A percentile compares a stretch with the other conserved stretches of the same genome.
Evolutionary conservation across 306 rosid genomes (phyloP).

Genomic region (Spatholobus suberectus): DNA sequence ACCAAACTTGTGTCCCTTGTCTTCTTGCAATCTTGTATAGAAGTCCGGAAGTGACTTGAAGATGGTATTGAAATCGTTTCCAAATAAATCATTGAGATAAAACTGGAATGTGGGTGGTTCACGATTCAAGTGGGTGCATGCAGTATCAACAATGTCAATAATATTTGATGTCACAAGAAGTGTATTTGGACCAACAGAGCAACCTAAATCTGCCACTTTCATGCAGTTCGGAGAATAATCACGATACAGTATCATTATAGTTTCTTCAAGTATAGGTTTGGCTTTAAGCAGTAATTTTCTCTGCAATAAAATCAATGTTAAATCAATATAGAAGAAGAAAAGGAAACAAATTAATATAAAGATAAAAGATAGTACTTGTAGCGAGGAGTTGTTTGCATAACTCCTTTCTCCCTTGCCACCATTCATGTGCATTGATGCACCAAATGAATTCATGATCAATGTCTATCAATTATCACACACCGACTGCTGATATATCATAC

Average conservation of each 20-base stretch:
- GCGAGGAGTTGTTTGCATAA: neutral
- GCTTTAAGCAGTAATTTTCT: neutral
- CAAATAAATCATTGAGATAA: slow-evolving; percentile 41
- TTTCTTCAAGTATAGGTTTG: slow-evolving; percentile 36
- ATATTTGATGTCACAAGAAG: slow-evolving; percentile 23
- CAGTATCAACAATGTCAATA: neutral
- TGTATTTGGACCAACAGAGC: slow-evolving; percentile 51
- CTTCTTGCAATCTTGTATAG: neutral
- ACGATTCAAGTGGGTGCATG: neutral
- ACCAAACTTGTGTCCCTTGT: slow-evolving; percentile 10
- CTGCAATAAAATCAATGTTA: neutral
- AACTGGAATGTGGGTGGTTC: slow-evolving; percentile 8
- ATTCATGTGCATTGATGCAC: slow-evolving; percentile 22
- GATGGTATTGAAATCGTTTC: slow-evolving; percentile 40
- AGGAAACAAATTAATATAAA: neutral
- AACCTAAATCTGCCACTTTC: slow-evolving; percentile 54
- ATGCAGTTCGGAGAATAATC: slow-evolving; percentile 16
- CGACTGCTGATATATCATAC: neutral
- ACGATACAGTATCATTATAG: neutral
- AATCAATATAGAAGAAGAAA: neutral
- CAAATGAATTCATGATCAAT: neutral
- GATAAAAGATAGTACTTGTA: neutral
- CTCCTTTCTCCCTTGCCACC: slow-evolving; percentile 7
- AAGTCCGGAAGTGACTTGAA: slow-evolving; percentile 51
- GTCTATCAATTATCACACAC: neutral